These are phyloP conservation scores for Beauveria scarabaeidicola DNA, from an alignment of 2,329 filamentous ascomycete species.

Conservation along the genomic window DNA sequence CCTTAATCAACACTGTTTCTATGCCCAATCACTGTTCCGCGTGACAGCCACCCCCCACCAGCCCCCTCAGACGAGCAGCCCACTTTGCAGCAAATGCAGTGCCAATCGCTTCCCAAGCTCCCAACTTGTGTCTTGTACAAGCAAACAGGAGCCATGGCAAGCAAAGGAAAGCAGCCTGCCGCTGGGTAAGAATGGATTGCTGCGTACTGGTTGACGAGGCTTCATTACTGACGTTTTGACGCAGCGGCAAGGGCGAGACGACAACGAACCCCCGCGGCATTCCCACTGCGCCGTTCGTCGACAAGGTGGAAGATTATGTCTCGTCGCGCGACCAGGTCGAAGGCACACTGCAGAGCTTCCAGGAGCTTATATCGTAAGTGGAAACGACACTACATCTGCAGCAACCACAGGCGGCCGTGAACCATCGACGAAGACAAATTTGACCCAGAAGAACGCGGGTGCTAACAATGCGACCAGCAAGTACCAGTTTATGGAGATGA, in stretches of 20 bases:
- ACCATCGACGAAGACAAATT: neutral
- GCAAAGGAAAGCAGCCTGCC: conserved; percentile 30
- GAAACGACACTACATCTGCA: neutral
- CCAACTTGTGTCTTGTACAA: conserved; percentile 14
- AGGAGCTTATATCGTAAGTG: conserved; percentile 84
- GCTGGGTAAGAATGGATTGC: conserved; percentile 22
- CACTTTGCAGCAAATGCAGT: conserved; percentile 20
- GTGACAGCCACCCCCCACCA: too few relatives aligned
- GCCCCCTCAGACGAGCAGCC: conserved; percentile 19
- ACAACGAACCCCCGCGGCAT: conserved; percentile 75
- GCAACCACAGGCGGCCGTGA: neutral
- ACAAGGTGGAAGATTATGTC: conserved; percentile 84
- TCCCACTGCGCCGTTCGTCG: conserved; percentile 75
- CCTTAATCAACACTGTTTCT: too few relatives aligned
- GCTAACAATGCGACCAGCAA: conserved; percentile 50
- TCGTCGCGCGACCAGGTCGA: conserved; percentile 71
- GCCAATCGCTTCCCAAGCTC: conserved; percentile 22
- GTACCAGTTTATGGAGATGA: conserved; percentile 99
- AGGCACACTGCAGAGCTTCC: conserved; percentile 70
- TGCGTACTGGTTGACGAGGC: too few relatives aligned
- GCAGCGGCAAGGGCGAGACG: conserved; percentile 36
- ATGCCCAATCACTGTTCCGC: too few relatives aligned
- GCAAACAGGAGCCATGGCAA: conserved; percentile 29
- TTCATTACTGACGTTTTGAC: neutral
- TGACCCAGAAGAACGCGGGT: neutral